Conservation (phyloP, 176 grass and related monocot species). For the Oryza glumipatula region DNA sequence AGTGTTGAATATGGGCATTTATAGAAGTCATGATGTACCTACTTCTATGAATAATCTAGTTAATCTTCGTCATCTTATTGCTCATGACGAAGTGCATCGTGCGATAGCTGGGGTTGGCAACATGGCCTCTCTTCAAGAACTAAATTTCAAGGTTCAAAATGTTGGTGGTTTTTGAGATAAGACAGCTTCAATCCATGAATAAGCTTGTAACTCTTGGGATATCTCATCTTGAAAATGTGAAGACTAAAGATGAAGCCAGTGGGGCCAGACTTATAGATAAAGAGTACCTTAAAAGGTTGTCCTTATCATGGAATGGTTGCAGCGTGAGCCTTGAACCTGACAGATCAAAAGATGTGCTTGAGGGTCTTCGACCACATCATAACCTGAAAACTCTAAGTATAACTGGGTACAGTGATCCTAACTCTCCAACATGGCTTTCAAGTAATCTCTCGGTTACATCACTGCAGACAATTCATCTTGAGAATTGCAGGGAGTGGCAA, state of each 20-base stretch:
- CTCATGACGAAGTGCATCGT: neutral
- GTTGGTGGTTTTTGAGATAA: constrained; percentile 29
- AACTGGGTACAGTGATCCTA: constrained; percentile 9
- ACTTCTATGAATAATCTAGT: constrained; percentile 47
- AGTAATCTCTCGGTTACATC: neutral
- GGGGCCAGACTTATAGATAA: neutral
- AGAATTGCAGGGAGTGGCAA: constrained; percentile 2
- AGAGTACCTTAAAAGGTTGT: neutral
- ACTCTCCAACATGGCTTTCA: constrained; percentile 32
- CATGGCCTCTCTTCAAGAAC: constrained; percentile 31
- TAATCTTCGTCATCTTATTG: constrained; percentile 47
- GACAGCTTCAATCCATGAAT: constrained; percentile 35
- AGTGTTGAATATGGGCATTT: constrained; percentile 19
- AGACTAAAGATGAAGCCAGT: constrained; percentile 14
- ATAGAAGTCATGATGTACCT: neutral
- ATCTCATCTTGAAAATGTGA: constrained; percentile 16
- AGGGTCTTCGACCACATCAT: constrained; percentile 44
- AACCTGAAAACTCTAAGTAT: constrained; percentile 38
- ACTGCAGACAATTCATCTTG: constrained; percentile 19
- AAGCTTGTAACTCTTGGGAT: constrained; percentile 32
- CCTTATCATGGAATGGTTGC: neutral
- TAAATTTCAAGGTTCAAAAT: constrained; percentile 47
- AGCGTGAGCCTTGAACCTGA: neutral
- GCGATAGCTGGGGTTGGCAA: constrained; percentile 13
- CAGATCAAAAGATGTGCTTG: constrained; percentile 23